Evolutionary conservation across 495 filamentous ascomycete species (phyloP).

Genomic region (Amorphotheca resinae): DNA sequence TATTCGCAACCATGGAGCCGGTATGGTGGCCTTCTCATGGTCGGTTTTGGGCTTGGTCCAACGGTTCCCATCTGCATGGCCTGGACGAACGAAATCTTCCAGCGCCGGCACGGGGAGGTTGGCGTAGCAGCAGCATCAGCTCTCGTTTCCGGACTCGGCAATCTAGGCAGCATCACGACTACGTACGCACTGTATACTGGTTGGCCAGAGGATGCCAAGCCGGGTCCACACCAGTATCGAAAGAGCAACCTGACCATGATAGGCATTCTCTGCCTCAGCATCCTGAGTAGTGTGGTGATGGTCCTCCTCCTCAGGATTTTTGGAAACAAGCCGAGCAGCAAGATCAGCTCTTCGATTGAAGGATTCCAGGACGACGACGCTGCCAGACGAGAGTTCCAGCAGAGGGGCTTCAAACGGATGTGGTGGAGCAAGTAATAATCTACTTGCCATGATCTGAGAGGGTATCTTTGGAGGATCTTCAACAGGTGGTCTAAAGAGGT

Average conservation of each 20-base stretch:
- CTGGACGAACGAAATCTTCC: conserved; percentile 87
- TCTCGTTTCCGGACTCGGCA: conserved; percentile 74
- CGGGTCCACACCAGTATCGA: conserved; percentile 59
- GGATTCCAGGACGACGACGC: conserved; percentile 59
- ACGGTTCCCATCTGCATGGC: conserved; percentile 90
- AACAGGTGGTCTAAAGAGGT: conserved; percentile 6
- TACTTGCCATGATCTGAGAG: too few relatives aligned
- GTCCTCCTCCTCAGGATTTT: conserved; percentile 49
- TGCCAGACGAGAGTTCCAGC: conserved; percentile 51
- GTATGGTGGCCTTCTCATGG: conserved; percentile 78
- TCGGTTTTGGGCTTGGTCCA: conserved; percentile 83
- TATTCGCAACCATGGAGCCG: conserved; percentile 62
- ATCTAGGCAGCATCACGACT: conserved; percentile 71
- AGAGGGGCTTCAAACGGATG: conserved; percentile 55
- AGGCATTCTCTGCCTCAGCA: conserved; percentile 68
- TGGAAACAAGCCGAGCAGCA: conserved; percentile 40
- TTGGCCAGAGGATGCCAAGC: conserved; percentile 59
- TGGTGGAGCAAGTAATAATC: conserved; percentile 24
- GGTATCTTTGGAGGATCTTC: conserved; percentile 5
- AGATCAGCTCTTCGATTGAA: conserved; percentile 33
- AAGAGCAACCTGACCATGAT: conserved; percentile 83
- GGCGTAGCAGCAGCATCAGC: conserved; percentile 84
- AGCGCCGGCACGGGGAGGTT: conserved; percentile 78
- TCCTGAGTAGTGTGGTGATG: conserved; percentile 56
- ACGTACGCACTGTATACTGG: conserved; percentile 84